Base-by-base conservation (phyloP, 352 stramenopile genomes). In the Phytophthora sansomeana region DNA sequence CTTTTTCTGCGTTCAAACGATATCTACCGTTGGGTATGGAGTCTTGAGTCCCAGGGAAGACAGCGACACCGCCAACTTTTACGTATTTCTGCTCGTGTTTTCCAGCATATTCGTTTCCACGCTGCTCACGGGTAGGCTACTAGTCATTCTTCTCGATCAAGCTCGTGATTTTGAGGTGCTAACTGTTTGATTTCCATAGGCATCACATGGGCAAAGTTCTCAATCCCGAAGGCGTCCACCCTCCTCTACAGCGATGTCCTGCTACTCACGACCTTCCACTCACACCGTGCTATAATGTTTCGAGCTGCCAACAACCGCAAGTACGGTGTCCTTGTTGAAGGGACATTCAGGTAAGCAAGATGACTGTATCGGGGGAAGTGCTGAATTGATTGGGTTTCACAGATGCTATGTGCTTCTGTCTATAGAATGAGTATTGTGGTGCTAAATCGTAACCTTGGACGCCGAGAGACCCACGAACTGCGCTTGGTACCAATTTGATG, bases 151-250 rank as follows among this genome's bases (percentile, higher is more conserved):
- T 21, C 7, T 14, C 17, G 41, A 28, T 24, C 21, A 24, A 24
- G 3, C 21, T 24, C 3, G 21, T 24, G 21, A 7, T 32, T 21
- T 52, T 55, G 24, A 63, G 11, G 49, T 24, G n/a, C 7, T 49
- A 19, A 24, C n/a, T 44, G 11, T 14, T 30, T 44, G 16, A 2
- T n/a, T 53, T 41, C 6, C 46, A 30, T 13, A 89, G 80, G 80
- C 17, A 63, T 89, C 13, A 75, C 80, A 7, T 89, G 80, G 80
- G 65, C 80, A n/a, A 89, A 87, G 26, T 89, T 89, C 24, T 87
- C 80, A 10, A 87, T 86, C 17, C 80, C 80, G 0, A 78, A 84
- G 32, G 65, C 76, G 0, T 86, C 75, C 6, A 81, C 72, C 0
- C 58, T 89, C 14, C n/a, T 77, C 3, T 87, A 78, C 59, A 89